Evolutionary conservation across 176 grass and related monocot species (phyloP).

Genomic region (Triticum monococcum): DNA sequence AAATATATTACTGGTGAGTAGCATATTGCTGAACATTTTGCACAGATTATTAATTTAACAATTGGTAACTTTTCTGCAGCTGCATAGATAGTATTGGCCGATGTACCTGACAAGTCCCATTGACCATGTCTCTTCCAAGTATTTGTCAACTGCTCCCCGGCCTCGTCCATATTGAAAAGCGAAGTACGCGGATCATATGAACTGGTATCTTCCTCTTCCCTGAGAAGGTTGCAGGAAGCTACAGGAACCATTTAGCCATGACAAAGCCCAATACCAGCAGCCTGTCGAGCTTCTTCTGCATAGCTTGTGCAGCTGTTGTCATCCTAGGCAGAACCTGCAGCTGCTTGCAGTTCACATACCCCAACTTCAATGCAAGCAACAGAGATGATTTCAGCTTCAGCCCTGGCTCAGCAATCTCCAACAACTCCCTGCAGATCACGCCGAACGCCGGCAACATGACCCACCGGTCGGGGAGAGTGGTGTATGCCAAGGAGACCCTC

Average conservation of each 20-base stretch:
- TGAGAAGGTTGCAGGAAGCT: neutral
- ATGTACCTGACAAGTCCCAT: neutral
- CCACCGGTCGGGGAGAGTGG: slow-evolving; percentile 21
- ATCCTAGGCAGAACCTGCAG: slow-evolving; percentile 15
- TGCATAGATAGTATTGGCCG: neutral
- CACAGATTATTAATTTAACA: neutral
- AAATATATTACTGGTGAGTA: neutral
- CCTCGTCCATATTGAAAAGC: neutral
- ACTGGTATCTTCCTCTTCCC: neutral
- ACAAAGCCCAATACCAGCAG: neutral
- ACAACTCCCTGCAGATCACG: slow-evolving; percentile 23
- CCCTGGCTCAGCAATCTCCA: too few species aligned
- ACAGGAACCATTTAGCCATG: slow-evolving; percentile 18
- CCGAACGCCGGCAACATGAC: neutral
- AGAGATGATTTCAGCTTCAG: neutral
- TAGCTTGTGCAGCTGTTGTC: neutral
- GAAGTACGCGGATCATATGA: neutral
- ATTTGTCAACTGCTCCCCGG: neutral
- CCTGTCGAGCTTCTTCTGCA: neutral
- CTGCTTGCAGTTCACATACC: slow-evolving; percentile 34
- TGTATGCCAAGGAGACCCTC: neutral
- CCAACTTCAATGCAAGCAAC: neutral
- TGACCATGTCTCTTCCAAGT: neutral
- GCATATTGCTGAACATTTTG: neutral
- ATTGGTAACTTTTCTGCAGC: neutral